These are phyloP conservation scores for Penicillium psychrofluorescens DNA, from an alignment of 495 filamentous ascomycete genomes.

Conservation along the genomic window DNA sequence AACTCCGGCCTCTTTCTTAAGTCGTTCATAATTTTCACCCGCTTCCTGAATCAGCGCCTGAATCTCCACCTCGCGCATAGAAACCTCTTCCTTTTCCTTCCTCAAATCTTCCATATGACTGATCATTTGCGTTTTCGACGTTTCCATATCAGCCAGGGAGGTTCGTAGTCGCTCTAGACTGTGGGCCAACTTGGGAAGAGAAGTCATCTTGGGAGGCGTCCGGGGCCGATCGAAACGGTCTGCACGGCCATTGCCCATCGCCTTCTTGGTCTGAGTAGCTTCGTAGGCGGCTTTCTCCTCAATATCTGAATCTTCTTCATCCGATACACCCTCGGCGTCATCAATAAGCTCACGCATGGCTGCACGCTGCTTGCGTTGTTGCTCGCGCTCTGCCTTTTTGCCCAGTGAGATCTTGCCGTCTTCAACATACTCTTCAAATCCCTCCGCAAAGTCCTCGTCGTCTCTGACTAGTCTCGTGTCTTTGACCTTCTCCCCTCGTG, in stretches of 20 bases:
- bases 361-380: constrained; percentile 55
- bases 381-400: constrained; percentile 71
- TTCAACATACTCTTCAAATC: constrained; percentile 86
- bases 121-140: constrained; percentile 43
- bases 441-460: constrained; percentile 92
- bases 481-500: constrained; percentile 33
- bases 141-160: constrained; percentile 49
- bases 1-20: constrained; percentile 47
- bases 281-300: constrained; percentile 83
- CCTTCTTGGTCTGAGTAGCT: constrained; percentile 75
- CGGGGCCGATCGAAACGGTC: constrained; percentile 35
- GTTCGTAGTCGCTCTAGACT: constrained; percentile 43
- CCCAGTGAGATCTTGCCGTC: constrained; percentile 77
- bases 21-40: constrained; percentile 66
- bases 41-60: constrained; percentile 76
- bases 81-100: constrained; percentile 62
- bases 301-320: constrained; percentile 69
- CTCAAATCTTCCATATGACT: constrained; percentile 54
- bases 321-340: constrained; percentile 61
- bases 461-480: constrained; percentile 75
- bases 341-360: constrained; percentile 81
- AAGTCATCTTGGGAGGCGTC: constrained; percentile 53
- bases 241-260: constrained; percentile 58
- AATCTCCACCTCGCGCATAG: constrained; percentile 69
- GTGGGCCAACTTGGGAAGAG: constrained; percentile 45